phyloP scores from a whole-genome alignment of 495 filamentous ascomycete genomes.

The Tuber brumale region DNA sequence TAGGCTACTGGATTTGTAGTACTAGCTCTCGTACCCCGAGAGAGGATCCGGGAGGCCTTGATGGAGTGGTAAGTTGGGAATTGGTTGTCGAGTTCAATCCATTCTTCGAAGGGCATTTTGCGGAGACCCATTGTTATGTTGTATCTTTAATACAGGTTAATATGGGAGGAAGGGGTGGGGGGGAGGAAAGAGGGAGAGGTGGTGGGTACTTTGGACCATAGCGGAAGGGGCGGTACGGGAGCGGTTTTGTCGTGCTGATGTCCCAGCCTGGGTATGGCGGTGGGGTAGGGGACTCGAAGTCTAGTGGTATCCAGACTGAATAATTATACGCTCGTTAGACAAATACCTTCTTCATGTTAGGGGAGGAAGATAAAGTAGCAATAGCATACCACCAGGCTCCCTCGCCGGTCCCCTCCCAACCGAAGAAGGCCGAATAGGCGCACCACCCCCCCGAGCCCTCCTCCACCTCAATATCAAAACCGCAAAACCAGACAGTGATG shows the following conservation, averaged over 20 bases:
- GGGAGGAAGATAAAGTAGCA: background rate
- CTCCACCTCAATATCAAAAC: background rate
- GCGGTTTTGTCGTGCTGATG: conserved; percentile 62
- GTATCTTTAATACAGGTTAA: conserved; percentile 42
- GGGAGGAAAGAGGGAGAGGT: too few relatives aligned
- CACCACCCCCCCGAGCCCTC: background rate
- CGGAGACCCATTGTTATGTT: conserved; percentile 80
- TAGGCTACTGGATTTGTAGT: conserved; percentile 67
- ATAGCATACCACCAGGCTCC: conserved; percentile 43
- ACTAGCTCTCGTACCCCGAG: conserved; percentile 66
- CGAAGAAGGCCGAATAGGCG: background rate
- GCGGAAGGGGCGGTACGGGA: conserved; percentile 78
- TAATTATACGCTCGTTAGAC: conserved; percentile 1
- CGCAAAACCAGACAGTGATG: background rate
- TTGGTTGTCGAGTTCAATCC: conserved; percentile 88
- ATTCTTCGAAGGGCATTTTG: conserved; percentile 69
- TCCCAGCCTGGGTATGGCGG: conserved; percentile 66
- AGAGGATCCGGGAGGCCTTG: conserved; percentile 63
- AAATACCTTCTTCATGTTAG: conserved; percentile 3
- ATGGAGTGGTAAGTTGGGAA: conserved; percentile 68
- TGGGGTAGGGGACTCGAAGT: conserved; percentile 63
- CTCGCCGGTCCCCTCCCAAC: conserved; percentile 16
- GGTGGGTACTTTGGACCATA: conserved; percentile 57
- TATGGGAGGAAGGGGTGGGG: background rate
- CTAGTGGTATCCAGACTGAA: conserved; percentile 61